Conservation (phyloP, 2,329 filamentous ascomycete genomes). For the Cladosporium sp. region DNA sequence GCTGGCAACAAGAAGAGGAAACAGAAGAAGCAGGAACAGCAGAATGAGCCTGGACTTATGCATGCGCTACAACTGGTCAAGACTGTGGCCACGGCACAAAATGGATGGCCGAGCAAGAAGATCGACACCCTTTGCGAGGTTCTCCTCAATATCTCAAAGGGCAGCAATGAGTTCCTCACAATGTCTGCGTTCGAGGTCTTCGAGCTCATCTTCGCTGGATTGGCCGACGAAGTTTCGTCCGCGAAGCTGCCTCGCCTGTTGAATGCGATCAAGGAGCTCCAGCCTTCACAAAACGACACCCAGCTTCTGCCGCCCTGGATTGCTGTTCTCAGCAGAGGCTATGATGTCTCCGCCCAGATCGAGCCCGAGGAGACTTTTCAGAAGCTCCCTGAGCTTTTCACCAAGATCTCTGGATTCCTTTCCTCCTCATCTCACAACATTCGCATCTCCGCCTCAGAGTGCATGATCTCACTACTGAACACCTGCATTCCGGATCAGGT, state of each 20-base stretch:
- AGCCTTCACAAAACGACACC: conserved; percentile 86
- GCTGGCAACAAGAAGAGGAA: conserved; percentile 64
- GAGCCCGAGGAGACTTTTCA: conserved; percentile 86
- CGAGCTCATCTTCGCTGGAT: conserved; percentile 89
- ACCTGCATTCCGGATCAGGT: conserved; percentile 82
- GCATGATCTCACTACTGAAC: conserved; percentile 83
- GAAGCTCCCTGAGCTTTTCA: conserved; percentile 80
- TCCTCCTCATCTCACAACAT: conserved; percentile 88
- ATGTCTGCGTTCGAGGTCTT: conserved; percentile 97
- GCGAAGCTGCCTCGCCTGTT: conserved; percentile 83
- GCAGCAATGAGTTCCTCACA: conserved; percentile 90
- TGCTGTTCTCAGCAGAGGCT: conserved; percentile 86
- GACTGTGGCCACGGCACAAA: conserved; percentile 76
- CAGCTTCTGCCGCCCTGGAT: conserved; percentile 95
- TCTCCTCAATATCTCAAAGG: conserved; percentile 78
- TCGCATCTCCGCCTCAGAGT: conserved; percentile 87
- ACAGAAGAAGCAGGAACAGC: conserved; percentile 48
- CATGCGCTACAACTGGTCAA: conserved; percentile 90
- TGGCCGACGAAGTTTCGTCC: conserved; percentile 81
- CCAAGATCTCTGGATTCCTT: conserved; percentile 72
- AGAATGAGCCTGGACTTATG: conserved; percentile 66
- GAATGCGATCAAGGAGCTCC: conserved; percentile 85
- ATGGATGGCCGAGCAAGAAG: conserved; percentile 94
- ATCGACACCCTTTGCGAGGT: conserved; percentile 89
- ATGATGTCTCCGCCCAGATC: conserved; percentile 85